These are phyloP conservation scores for Purshia tridentata DNA, from an alignment of 306 rosid genomes.

Conservation along the genomic window DNA sequence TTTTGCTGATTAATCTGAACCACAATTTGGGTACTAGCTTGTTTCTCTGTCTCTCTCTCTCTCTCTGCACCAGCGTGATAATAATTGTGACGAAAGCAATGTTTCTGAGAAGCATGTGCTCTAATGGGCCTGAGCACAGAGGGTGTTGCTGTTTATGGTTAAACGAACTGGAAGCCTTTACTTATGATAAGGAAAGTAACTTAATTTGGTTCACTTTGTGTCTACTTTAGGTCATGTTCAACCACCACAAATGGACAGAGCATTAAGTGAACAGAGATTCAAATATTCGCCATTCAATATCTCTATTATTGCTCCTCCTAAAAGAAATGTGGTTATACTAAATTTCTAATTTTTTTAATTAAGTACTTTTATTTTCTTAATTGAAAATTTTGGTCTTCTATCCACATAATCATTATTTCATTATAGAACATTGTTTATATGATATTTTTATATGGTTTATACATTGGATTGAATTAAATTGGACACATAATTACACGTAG, in stretches of 20 bases:
- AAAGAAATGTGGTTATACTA: no score
- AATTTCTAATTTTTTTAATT: no score
- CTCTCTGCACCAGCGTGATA: neutral
- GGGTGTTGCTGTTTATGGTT: constrained; percentile 9
- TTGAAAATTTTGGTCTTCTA: no score
- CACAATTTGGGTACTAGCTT: neutral
- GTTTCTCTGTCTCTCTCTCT: no score
- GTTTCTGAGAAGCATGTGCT: constrained; percentile 7
- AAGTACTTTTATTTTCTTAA: no score
- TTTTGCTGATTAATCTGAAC: neutral
- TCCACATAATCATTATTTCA: no score
- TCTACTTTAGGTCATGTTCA: constrained; percentile 28
- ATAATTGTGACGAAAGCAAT: constrained; percentile 4
- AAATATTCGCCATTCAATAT: constrained; percentile 25
- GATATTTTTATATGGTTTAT: no score
- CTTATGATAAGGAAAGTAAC: constrained; percentile 7
- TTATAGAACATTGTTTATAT: no score
- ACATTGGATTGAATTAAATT: no score
- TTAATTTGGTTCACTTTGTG: constrained; percentile 18
- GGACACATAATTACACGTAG: no score
- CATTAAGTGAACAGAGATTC: constrained; percentile 25
- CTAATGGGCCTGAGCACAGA: neutral
- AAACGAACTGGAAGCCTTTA: neutral
- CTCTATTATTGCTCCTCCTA: neutral
- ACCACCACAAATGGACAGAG: constrained; percentile 39